Conservation (phyloP, 2,329 filamentous ascomycete species). For the Aspergillus fumigatus region DNA sequence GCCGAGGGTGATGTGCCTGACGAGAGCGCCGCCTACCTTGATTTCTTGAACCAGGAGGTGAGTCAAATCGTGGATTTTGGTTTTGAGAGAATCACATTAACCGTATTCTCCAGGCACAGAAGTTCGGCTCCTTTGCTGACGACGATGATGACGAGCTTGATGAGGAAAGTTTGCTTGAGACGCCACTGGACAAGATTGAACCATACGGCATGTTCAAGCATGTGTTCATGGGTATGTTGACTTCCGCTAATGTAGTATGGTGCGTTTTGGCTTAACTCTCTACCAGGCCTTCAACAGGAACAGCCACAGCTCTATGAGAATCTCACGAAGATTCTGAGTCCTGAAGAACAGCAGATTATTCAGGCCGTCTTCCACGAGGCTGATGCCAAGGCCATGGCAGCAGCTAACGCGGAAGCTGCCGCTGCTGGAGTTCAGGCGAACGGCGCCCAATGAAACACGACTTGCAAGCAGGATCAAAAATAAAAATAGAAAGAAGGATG, state of each 20-base stretch:
- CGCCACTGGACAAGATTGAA: constrained; percentile 90
- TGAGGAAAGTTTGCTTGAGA: constrained; percentile 88
- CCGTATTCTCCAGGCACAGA: constrained; percentile 59
- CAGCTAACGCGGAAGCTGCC: constrained; percentile 35
- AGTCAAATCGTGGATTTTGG: constrained; percentile 18
- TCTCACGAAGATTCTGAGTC: constrained; percentile 71
- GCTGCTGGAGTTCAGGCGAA: constrained; percentile 33
- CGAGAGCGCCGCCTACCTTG: constrained; percentile 88
- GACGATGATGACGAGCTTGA: constrained; percentile 89
- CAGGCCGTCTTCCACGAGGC: constrained; percentile 73
- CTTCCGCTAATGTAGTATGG: neutral
- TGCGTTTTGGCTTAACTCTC: constrained; percentile 26
- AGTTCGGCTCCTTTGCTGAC: constrained; percentile 68
- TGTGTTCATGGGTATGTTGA: constrained; percentile 68
- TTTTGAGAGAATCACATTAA: constrained; percentile 11
- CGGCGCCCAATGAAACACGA: constrained; percentile 23
- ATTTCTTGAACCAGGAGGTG: constrained; percentile 91
- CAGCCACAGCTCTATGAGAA: constrained; percentile 84
- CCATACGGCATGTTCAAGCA: constrained; percentile 86
- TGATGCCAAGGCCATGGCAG: constrained; percentile 49
- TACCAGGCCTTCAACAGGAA: constrained; percentile 75
- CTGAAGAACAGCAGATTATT: constrained; percentile 76
- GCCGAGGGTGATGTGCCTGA: constrained; percentile 68
- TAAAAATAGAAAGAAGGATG: constrained; percentile 11
- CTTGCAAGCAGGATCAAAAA: constrained; percentile 8